These are phyloP conservation scores for Berberis thunbergii DNA, from an alignment of 164 flowering plant genomes.

Conservation along the genomic window DNA sequence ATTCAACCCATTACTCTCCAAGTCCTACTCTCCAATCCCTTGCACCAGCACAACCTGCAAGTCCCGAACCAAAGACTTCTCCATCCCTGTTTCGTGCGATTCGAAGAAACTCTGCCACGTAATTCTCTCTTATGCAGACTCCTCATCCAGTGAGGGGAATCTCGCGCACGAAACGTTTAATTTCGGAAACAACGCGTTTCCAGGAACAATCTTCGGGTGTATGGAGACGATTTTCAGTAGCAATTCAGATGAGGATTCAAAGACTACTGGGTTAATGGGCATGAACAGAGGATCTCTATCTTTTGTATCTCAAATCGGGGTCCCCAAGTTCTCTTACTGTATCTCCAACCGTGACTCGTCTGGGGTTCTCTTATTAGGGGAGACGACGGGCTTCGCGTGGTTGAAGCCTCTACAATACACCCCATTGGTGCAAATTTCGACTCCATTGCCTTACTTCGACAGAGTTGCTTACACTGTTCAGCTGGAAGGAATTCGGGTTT, in stretches of 20 bases:
- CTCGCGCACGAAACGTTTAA: slow-evolving; percentile 61
- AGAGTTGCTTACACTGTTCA: slow-evolving; percentile 68
- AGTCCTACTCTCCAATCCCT: slow-evolving; percentile 42
- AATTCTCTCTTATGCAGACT: slow-evolving; percentile 64
- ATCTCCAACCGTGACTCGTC: slow-evolving; percentile 49
- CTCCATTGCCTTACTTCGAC: slow-evolving; percentile 62
- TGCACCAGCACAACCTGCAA: slow-evolving; percentile 55
- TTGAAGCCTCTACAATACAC: slow-evolving; percentile 49
- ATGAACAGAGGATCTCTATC: slow-evolving; percentile 84
- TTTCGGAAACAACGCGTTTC: slow-evolving; percentile 22
- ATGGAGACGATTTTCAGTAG: slow-evolving; percentile 42
- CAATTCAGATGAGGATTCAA: slow-evolving; percentile 40
- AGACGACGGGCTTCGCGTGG: slow-evolving; percentile 26
- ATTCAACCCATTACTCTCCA: slow-evolving; percentile 45
- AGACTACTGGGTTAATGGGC: slow-evolving; percentile 59
- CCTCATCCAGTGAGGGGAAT: slow-evolving; percentile 57
- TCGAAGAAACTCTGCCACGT: slow-evolving; percentile 55
- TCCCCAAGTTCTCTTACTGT: slow-evolving; percentile 69
- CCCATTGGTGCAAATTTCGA: slow-evolving; percentile 44
- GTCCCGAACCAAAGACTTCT: slow-evolving; percentile 47
- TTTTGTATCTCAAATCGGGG: slow-evolving; percentile 56
- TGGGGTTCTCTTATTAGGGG: slow-evolving; percentile 60
- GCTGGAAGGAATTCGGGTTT: slow-evolving; percentile 58
- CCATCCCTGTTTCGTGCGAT: slow-evolving; percentile 62
- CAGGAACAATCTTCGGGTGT: slow-evolving; percentile 61